Evolutionary conservation across 352 stramenopile species (phyloP), one percentile per base, ranked within the genome.

Genomic region (Phytophthora brassicae): DNA sequence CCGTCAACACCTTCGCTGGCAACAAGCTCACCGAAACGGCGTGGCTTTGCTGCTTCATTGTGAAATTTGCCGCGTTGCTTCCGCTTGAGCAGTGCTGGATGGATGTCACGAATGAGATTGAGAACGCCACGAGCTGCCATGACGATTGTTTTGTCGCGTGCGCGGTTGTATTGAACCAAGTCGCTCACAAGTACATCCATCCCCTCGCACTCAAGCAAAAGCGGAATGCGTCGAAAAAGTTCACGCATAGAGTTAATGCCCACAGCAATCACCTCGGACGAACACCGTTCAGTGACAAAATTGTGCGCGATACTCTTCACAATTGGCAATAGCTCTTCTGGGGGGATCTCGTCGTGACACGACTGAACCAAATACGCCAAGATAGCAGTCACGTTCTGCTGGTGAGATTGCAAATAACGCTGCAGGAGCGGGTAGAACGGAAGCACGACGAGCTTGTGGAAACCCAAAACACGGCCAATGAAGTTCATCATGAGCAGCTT

Each of bases 401-500:
- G 90, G 61, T 93, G 88, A 38, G 87, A 93, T 70, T 92, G 85
- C 55, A 95, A 64, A 75, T 98, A 77, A 9, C 96, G 90, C 80
- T 98, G 95, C 44, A 99, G 66, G 50, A 99, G 89, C 28, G 96
- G 88, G 82, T 99, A 99, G 60, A 99, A 95, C 26, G 87, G 84
- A 41, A 99, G 79, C 45, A 99, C 64, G 29, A 99, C 78, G 39
- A 99, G 80, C 73, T 98, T 97, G 78, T 99, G 97, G 68, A 98
- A 97, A n/a, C 97, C 97, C 6, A 99, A 75, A 26, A 99, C 70
- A 13, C 97, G 88, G 13, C 94, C 96, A 42, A 99, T 97, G 68
- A 99, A 98, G 79, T 99, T 99, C 83, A 99, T 98, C 89, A 99
- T 98, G 19, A 99, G 77, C 48, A 99, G 81, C 63, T 98, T 98